Evolutionary conservation across 805 yeast genomes (phyloP), one percentile per base, ranked within the genome.

Genomic region (Yamadazyma laniorum): DNA sequence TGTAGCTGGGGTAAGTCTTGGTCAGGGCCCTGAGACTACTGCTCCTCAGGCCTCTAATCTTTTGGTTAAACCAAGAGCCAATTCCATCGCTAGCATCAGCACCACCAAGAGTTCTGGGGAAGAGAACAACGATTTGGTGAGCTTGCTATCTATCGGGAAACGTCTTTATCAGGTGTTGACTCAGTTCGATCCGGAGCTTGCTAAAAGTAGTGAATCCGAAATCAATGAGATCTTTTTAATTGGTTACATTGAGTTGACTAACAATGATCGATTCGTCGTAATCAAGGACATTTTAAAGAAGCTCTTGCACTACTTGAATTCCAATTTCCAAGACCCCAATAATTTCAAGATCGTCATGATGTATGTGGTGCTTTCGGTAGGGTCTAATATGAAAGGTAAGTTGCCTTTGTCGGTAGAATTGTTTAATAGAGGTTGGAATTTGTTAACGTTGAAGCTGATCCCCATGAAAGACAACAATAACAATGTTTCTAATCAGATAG

Each of bases 371-470:
- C 44, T 75, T 3, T 64, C 79, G 8, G 49, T 74, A 29, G 80
- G 80, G 3, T 58, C 60, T 35, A 48, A 61, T 13, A 41, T 48
- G 19, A 40, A 32, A 9, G 49, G 49, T 34, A 37, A 47, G 7
- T 59, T 61, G 25, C 48, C 52, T 8, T 61, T 67, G 40, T 63
- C 71, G 5, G 50, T 66, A 12, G 45, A 54, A 25, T 60, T 63
- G 42, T 65, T 76, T 43, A 67, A 69, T 47, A 68, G 63, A 35
- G 53, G 71, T 22, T 76, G 81, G 80, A 51, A 55, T 36, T 47
- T 65, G n/a, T 48, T 65, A 27, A 57, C 62, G n/a, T 52, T 59
- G 30, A 55, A 56, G 35, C 47, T 64, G 25, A 57, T 62, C 14
- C 68, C 70, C 5, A 30, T 29, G 2, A 56, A 59, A 33, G 61